Base-by-base conservation (phyloP, 257 asterid species). In the Scutellaria galericulata region DNA sequence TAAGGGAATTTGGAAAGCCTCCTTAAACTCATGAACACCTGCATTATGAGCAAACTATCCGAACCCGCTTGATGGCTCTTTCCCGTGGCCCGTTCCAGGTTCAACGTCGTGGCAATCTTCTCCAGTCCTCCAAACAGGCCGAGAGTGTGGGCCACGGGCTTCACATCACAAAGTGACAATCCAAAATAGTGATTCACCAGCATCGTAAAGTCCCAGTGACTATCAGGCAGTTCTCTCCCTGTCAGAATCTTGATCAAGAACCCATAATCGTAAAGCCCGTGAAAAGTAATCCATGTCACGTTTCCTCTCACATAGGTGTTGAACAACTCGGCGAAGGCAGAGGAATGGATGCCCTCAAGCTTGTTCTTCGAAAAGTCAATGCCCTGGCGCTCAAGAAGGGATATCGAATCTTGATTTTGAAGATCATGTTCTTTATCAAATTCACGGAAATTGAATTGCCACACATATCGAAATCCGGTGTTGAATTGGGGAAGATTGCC, bases 401-500 rank as follows among this genome's bases (percentile, higher is more conserved):
- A 24, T 2, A 85, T 60, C 5, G 90, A 74, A 0, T 22, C 59
- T 0, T 58, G 77, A 13, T 83, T 72, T 1, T 74, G 77, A 3
- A 22, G 70, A 42, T 85, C 75, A 1, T 9, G 20, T 0, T 51
- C 56, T 3, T n/a, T 44, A 13, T 85, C 86, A 15, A 85, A 85
- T 4, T 66, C 87, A 0, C 61, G 8, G 15, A 85, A 82, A 6
- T 82, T 85, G 56, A 85, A 82, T 11, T 85, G 81, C 87, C 85
- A 83, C 0, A 70, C 42, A 47, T 40, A 62, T 1, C 9, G 51
- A 2, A 1, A 45, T 2, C 6, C 1, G 1, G 81, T 42, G 10
- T 37, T 68, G 2, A 47, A 45, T 1, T 35, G 4, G 5, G 84
- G 82, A 1, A 79, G 66, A 12, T 67, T 68, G 1, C 73, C 78